Evolutionary conservation across 257 asterid species (phyloP), one percentile per base, ranked within the genome.

Genomic region (Dorcoceras hygrometricum): DNA sequence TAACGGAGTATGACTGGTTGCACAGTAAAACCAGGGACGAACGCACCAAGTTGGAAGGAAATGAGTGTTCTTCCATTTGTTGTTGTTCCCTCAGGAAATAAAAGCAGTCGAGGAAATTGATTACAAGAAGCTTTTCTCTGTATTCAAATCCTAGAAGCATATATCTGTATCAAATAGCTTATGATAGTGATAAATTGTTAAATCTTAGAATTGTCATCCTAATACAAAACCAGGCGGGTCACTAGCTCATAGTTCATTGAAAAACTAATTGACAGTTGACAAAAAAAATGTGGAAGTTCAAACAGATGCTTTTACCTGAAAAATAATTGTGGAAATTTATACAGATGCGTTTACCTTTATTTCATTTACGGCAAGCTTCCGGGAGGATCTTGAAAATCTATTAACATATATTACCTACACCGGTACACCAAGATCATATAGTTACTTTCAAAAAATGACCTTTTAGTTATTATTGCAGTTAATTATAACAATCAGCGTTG

Each of bases 31-130:
- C 95, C 96, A 25, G 99, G 96, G 72, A 94, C 87, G 82, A 94
- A 94, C 22, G 98, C 99, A 69, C 99, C 99, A 31, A 88, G 94
- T 80, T 94, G 96, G 79, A 94, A 94, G 34, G 99, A 90, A 73
- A 94, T 78, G 69, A 90, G 73, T 63, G 69, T 85, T 84, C 96
- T 94, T 82, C 98, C 99, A 59, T 87, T 94, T 84, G 87, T 91
- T n/a, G 99, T 94, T 19, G 98, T 94, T 80, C 99, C 99, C 86
- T 94, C 99, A 0, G 98, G 99, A 90, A 94, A 94, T 87, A 94
- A 85, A 80, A 94, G 96, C 82, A 94, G 78, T 61, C 91, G 88
- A 68, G 99, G 96, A 84, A 81, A 94, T 79, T 57, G 88, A 77
- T 79, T 68, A 85, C 79, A 69, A 68, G 98, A 94, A 70, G 96